Base-by-base conservation (phyloP, 1,284 basidiomycete genomes). In the Ganoderma boninense region DNA sequence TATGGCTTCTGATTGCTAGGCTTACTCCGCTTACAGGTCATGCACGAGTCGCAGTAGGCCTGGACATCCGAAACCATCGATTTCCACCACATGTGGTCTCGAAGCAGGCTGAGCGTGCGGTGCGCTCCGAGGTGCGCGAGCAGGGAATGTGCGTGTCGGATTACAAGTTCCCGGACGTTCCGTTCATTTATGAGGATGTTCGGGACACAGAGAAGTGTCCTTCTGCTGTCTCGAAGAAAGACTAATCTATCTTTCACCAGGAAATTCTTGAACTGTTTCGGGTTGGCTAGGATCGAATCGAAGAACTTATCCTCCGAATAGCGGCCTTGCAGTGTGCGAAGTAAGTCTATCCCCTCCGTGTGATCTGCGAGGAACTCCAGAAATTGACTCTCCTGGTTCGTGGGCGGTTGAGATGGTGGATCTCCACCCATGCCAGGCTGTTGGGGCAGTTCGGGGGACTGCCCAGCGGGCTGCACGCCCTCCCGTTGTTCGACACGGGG, bases 21-120 rank as follows among this genome's bases (percentile, higher is more conserved):
- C 7, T 35, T 80, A 1, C 70, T 68, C 1, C 69, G 69, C 18
- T 64, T 64, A 64, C 79, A 80, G 16, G 71, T 75, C 26, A 32
- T n/a, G 62, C 79, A 80, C 0, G 74, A 64, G 7, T 73, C 64
- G 59, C 78, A 80, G 49, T 67, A 80, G 2, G 60, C 59, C 10
- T 69, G 60, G 7, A 78, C 69, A 56, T 80, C 77, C 1, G 46
- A 32, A 0, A 67, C 66, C 65, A 79, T 75, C 1, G 69, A 59
- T 62, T 77, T 77, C 78, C 79, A 79, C 79, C 78, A 80, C 16
- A 79, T 75, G 46, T 79, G 69, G 52, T 77, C 72, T 0, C 72
- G 65, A 38, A 80, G 61, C 64, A 79, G 76, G 26, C 61, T 35
- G 6, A 73, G 35, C 0, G 79, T 80, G 44, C 76, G 78, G 23